Evolutionary conservation across 495 filamentous ascomycete species (phyloP).

Genomic region (Friedmanniomyces simplex): DNA sequence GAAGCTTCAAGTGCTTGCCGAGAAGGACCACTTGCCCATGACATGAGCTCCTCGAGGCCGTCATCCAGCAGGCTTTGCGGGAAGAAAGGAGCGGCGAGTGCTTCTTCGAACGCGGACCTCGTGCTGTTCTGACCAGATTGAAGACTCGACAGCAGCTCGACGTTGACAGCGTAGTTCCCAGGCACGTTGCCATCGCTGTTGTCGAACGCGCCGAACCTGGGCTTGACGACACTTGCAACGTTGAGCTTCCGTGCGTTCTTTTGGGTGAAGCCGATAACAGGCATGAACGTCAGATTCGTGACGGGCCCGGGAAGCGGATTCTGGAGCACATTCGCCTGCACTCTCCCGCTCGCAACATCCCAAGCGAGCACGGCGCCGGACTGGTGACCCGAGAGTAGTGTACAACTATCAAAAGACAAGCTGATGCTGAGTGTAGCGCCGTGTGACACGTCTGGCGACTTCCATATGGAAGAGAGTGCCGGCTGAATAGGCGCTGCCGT

Average conservation of each 20-base stretch:
- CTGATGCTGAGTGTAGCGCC: constrained; percentile 53
- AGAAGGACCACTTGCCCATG: constrained; percentile 19
- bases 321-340: constrained; percentile 50
- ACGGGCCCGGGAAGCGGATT: constrained; percentile 58
- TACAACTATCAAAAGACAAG: constrained; percentile 73
- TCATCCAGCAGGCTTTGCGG: constrained; percentile 45
- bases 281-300: constrained; percentile 64
- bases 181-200: constrained; percentile 41
- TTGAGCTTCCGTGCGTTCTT: constrained; percentile 36
- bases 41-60: constrained; percentile 43
- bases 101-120: constrained; percentile 36
- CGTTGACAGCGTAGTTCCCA: constrained; percentile 55
- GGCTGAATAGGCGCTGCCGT: constrained; percentile 23
- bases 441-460: constrained; percentile 46
- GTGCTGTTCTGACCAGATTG: constrained; percentile 7
- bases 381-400: constrained; percentile 67
- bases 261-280: constrained; percentile 47
- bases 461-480: constrained; percentile 45
- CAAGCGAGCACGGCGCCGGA: constrained; percentile 69
- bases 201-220: constrained; percentile 43
- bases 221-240: constrained; percentile 58
- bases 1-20: constrained; percentile 2
- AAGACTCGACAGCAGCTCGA: constrained; percentile 42
- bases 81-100: constrained; percentile 44
- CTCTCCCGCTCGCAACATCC: constrained; percentile 61